Conservation (phyloP, 768 basidiomycete genomes). For the Trametes cingulata region DNA sequence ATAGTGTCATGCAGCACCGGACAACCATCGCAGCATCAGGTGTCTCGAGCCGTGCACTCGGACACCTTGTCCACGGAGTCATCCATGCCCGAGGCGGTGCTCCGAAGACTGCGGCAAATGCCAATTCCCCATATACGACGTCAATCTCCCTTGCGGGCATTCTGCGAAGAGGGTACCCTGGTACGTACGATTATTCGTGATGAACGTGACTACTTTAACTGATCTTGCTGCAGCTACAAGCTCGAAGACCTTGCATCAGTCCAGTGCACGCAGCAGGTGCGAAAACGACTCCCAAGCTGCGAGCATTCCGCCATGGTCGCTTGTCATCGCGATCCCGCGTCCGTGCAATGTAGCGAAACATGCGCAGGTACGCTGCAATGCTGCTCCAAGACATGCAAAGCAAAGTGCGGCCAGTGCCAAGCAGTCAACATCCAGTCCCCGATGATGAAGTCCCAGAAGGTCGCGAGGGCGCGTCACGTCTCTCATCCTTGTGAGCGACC, state of each 20-base stretch:
- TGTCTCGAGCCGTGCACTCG: constrained; percentile 50
- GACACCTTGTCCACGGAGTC: constrained; percentile 53
- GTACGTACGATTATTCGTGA: constrained; percentile 17
- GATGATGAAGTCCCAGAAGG: background rate
- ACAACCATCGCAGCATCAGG: constrained; percentile 47
- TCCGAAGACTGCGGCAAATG: constrained; percentile 55
- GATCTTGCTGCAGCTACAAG: constrained; percentile 24
- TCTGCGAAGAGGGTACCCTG: constrained; percentile 33
- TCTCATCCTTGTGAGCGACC: constrained; percentile 33
- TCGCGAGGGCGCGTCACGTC: constrained; percentile 25
- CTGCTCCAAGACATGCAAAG: constrained; percentile 33
- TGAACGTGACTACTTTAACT: background rate
- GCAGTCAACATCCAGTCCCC: constrained; percentile 4
- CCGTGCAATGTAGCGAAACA: constrained; percentile 23
- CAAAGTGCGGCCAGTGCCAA: constrained; percentile 35
- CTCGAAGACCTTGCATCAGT: constrained; percentile 26
- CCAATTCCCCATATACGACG: constrained; percentile 43
- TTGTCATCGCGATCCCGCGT: constrained; percentile 23
- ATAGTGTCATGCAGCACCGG: constrained; percentile 65
- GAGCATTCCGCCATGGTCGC: constrained; percentile 30
- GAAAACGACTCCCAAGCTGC: constrained; percentile 32
- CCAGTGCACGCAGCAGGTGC: constrained; percentile 27
- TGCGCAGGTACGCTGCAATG: constrained; percentile 31
- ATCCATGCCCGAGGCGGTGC: constrained; percentile 61
- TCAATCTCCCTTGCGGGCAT: constrained; percentile 63